These are phyloP conservation scores for Macrolepiota dolichaula DNA, from an alignment of 768 basidiomycete species.

Conservation along the genomic window DNA sequence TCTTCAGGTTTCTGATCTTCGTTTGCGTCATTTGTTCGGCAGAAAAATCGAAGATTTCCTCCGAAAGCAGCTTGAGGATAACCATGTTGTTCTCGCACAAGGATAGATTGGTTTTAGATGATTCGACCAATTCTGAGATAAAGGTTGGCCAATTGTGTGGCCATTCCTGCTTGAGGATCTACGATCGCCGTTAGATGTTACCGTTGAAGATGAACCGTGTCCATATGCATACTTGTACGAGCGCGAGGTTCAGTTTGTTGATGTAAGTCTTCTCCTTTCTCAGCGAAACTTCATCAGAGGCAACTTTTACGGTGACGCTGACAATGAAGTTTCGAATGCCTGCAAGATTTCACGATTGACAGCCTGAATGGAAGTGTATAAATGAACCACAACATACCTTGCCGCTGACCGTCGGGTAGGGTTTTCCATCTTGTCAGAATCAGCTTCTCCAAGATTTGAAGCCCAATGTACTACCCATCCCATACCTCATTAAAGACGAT, in stretches of 20 bases:
- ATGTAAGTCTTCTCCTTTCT: conserved; percentile 92
- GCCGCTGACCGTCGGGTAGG: conserved; percentile 88
- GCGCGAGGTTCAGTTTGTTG: conserved; percentile 94
- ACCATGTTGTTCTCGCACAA: conserved; percentile 99
- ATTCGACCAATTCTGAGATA: conserved; percentile 94
- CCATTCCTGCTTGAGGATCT: conserved; percentile 99
- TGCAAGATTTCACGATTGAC: conserved; percentile 19
- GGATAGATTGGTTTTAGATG: conserved; percentile 92
- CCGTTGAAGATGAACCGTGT: background rate
- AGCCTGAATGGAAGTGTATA: background rate
- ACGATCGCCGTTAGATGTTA: conserved; percentile 13
- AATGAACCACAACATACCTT: conserved; percentile 47
- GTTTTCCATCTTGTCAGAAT: conserved; percentile 96
- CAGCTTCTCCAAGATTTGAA: conserved; percentile 95
- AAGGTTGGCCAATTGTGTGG: conserved; percentile 99
- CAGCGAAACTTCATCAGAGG: conserved; percentile 85
- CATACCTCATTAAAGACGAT: conserved; percentile 11
- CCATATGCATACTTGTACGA: conserved; percentile 72
- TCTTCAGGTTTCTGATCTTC: conserved; percentile 96
- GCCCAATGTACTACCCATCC: conserved; percentile 77
- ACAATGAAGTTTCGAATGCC: conserved; percentile 98
- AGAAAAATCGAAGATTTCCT: conserved; percentile 98
- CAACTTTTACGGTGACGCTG: conserved; percentile 86
- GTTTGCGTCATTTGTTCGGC: conserved; percentile 98
- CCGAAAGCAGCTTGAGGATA: conserved; percentile 93